Evolutionary conservation across 1,284 basidiomycete species (phyloP).

Genomic region (Pholiota adiposa): DNA sequence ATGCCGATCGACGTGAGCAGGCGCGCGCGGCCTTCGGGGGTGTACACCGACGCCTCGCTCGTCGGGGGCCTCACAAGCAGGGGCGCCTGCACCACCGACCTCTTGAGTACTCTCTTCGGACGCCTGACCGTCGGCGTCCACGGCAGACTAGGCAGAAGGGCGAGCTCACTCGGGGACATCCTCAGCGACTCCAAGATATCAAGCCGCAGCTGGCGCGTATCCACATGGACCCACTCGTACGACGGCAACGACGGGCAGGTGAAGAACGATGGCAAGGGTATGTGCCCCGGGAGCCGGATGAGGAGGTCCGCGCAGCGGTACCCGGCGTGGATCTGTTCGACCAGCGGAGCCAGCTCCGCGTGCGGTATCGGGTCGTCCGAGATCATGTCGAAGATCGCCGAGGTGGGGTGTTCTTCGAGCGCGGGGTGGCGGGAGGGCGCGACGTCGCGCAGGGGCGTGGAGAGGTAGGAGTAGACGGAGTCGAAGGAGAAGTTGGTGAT

Average conservation of each 20-base stretch:
- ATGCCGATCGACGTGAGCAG: conserved; percentile 64
- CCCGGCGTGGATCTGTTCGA: conserved; percentile 63
- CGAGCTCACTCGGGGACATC: conserved; percentile 21
- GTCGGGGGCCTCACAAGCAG: conserved; percentile 65
- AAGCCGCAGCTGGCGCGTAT: conserved; percentile 46
- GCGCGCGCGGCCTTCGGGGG: conserved; percentile 49
- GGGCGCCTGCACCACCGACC: conserved; percentile 57
- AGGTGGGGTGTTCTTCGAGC: conserved; percentile 10
- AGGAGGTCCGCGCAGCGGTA: conserved; percentile 75
- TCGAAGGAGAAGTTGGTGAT: conserved; percentile 85
- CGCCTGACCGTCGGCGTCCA: conserved; percentile 28
- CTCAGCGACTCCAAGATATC: conserved; percentile 47
- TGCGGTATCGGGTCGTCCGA: conserved; percentile 58
- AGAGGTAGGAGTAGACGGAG: conserved; percentile 78
- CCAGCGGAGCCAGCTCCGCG: conserved; percentile 57
- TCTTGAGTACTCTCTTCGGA: conserved; percentile 27
- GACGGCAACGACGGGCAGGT: conserved; percentile 58
- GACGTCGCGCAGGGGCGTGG: conserved; percentile 49
- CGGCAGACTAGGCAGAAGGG: conserved; percentile 33
- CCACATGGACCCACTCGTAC: conserved; percentile 61
- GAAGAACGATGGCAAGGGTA: conserved; percentile 76
- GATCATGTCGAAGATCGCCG: conserved; percentile 30
- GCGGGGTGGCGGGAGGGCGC: conserved; percentile 24
- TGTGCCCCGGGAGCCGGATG: conserved; percentile 69
- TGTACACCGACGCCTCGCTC: conserved; percentile 46